These are phyloP conservation scores for Alliaria petiolata DNA, from an alignment of 345 rosid genomes.

Conservation along the genomic window DNA sequence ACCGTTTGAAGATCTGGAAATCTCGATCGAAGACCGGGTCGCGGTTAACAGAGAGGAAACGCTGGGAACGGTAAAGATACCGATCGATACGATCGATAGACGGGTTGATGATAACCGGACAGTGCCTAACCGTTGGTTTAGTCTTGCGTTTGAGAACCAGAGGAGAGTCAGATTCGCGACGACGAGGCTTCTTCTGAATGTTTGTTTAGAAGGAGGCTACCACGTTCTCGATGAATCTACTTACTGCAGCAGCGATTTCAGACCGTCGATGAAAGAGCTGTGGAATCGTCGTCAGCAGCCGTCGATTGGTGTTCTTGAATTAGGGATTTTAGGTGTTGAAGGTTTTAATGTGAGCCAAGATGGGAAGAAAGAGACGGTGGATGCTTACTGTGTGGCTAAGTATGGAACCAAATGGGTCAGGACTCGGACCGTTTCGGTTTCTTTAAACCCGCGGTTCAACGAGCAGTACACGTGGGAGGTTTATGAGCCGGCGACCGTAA, in stretches of 20 bases:
- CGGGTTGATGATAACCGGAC: conserved; percentile 52
- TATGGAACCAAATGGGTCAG: conserved; percentile 96
- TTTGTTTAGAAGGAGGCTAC: conserved; percentile 92
- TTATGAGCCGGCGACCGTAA: conserved; percentile 81
- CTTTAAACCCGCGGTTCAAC: conserved; percentile 75
- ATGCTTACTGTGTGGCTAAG: conserved; percentile 96
- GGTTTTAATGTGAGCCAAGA: conserved; percentile 71
- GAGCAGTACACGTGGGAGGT: conserved; percentile 99
- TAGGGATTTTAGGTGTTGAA: conserved; percentile 71
- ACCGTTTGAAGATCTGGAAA: conserved; percentile 75
- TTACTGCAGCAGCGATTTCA: conserved; percentile 89
- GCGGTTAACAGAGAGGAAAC: conserved; percentile 68
- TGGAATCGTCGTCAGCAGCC: conserved; percentile 48
- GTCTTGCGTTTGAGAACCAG: conserved; percentile 52
- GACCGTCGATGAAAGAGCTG: conserved; percentile 83
- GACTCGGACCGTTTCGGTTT: conserved; percentile 67
- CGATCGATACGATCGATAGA: conserved; percentile 42
- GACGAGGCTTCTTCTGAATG: conserved; percentile 53
- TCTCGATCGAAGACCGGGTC: conserved; percentile 69
- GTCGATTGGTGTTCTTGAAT: conserved; percentile 71
- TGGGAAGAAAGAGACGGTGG: conserved; percentile 72
- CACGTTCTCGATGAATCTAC: conserved; percentile 94
- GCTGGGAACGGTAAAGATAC: conserved; percentile 50
- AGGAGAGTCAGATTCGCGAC: conserved; percentile 63
- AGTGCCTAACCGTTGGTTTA: conserved; percentile 54